Conservation (phyloP, 192 early-diverging fungal species). For the Entophlyctis helioformis region DNA sequence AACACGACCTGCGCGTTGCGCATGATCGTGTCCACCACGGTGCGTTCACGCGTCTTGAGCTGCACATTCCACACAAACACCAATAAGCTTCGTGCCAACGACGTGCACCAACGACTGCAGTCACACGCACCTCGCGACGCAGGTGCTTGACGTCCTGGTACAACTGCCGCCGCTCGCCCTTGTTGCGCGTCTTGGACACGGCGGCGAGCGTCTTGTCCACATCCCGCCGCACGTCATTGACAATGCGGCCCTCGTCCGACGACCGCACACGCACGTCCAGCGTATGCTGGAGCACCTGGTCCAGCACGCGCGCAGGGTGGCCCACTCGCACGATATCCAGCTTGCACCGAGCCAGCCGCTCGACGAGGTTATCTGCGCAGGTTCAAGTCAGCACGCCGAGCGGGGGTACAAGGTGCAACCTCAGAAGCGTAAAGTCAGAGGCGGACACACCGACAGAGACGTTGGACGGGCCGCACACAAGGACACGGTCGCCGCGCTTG, state of each 20-base stretch:
- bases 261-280: slow-evolving; percentile 56
- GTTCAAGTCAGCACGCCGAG: background rate
- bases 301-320: slow-evolving; percentile 71
- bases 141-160: slow-evolving; percentile 56
- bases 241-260: slow-evolving; percentile 59
- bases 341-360: slow-evolving; percentile 50
- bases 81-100: no score
- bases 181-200: slow-evolving; percentile 50
- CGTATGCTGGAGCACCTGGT: slow-evolving; percentile 49
- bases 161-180: slow-evolving; percentile 45
- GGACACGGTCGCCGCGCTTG: slow-evolving; percentile 41
- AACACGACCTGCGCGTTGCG: slow-evolving; percentile 55
- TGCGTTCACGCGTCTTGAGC: slow-evolving; percentile 53
- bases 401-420: no score
- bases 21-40: slow-evolving; percentile 48
- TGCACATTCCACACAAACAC: no score
- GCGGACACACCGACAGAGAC: slow-evolving; percentile 57
- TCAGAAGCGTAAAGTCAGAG: no score
- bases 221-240: slow-evolving; percentile 64
- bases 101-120: background rate
- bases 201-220: slow-evolving; percentile 54
- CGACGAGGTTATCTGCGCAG: slow-evolving; percentile 72
- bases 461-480: slow-evolving; percentile 87
- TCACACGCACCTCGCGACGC: slow-evolving; percentile 33
- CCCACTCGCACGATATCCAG: slow-evolving; percentile 68